These are phyloP conservation scores for Tetramitus jugosus DNA, from an alignment of 208 protist species.

Conservation along the genomic window DNA sequence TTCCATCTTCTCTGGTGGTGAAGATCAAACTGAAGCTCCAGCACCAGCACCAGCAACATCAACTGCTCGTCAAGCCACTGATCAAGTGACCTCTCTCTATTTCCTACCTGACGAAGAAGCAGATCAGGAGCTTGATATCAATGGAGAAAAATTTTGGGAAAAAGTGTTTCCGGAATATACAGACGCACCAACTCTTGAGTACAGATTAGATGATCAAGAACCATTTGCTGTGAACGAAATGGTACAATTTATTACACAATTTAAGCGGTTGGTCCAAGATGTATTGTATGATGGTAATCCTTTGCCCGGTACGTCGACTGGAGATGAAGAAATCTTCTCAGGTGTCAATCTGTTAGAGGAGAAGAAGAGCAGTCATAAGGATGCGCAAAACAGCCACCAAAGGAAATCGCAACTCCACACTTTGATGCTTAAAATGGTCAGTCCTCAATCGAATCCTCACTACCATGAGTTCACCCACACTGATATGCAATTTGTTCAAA, in stretches of 20 bases:
- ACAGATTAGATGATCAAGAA: not conserved
- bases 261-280: constrained; percentile 14
- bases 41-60: not conserved
- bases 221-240: not conserved
- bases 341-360: not conserved
- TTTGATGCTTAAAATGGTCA: not conserved
- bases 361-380: not conserved
- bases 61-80: not conserved
- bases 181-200: not conserved
- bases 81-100: not conserved
- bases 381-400: not conserved
- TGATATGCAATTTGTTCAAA: too few species aligned
- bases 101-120: not conserved
- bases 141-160: constrained; percentile 16
- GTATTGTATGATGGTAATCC: not conserved
- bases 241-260: not conserved
- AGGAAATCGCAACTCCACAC: not conserved
- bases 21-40: not conserved
- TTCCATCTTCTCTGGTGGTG: too few species aligned
- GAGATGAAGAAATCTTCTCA: not conserved
- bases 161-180: not conserved
- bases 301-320: not conserved
- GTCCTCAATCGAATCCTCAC: not conserved
- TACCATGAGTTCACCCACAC: too few species aligned
- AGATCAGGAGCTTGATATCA: not conserved